Evolutionary conservation across 2,329 filamentous ascomycete species (phyloP).

Genomic region (Proliferodiscus dingleyae): DNA sequence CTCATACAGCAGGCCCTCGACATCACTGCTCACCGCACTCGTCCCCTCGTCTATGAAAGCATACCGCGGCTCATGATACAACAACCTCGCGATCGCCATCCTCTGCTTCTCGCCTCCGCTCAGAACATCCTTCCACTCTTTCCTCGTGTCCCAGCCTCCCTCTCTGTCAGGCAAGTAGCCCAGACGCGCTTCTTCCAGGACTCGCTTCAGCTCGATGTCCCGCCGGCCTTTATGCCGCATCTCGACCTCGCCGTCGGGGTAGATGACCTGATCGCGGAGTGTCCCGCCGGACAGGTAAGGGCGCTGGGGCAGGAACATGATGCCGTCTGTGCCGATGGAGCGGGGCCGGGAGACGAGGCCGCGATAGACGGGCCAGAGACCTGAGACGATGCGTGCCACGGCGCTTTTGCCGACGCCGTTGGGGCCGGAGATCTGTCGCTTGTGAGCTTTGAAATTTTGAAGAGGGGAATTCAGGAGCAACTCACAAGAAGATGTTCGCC

Average conservation of each 20-base stretch:
- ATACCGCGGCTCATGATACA: slow-evolving; percentile 94
- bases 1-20: slow-evolving; percentile 91
- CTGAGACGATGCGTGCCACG: slow-evolving; percentile 80
- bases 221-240: slow-evolving; percentile 78
- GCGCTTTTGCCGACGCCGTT: slow-evolving; percentile 94
- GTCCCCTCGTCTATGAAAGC: slow-evolving; percentile 96
- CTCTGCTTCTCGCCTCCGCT: slow-evolving; percentile 96
- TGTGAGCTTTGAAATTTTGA: slow-evolving; percentile 1
- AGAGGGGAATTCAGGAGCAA: slow-evolving; percentile 5
- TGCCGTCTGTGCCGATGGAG: slow-evolving; percentile 74
- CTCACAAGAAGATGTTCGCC: slow-evolving; percentile 80
- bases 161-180: slow-evolving; percentile 89
- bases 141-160: slow-evolving; percentile 92
- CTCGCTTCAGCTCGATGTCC: slow-evolving; percentile 70
- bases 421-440: slow-evolving; percentile 72
- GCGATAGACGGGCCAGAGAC: slow-evolving; percentile 93
- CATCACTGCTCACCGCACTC: slow-evolving; percentile 87
- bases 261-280: slow-evolving; percentile 93
- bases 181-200: slow-evolving; percentile 78
- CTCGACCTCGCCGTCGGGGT: slow-evolving; percentile 89
- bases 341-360: slow-evolving; percentile 87
- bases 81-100: slow-evolving; percentile 80
- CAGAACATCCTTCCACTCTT: slow-evolving; percentile 98
- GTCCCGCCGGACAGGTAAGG: slow-evolving; percentile 91
- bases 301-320: slow-evolving; percentile 96